Conservation (phyloP, 2,329 filamentous ascomycete species). For the Xylaria sp. region DNA sequence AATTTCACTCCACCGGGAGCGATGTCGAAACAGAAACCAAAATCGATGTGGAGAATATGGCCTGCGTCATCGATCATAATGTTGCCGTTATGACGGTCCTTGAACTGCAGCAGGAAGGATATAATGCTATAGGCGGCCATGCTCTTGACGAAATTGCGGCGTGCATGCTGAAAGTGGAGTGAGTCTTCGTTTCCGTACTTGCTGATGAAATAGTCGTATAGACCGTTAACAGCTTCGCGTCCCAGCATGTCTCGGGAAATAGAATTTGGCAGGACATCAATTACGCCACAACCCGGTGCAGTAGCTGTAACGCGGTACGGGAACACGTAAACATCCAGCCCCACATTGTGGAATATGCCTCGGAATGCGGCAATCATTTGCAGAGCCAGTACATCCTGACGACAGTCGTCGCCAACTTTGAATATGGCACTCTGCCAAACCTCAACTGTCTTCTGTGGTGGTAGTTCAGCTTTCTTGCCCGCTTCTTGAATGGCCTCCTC, state of each 20-base stretch:
- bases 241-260: constrained; percentile 99
- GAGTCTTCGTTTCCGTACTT: constrained; percentile 98
- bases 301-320: constrained; percentile 98
- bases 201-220: constrained; percentile 98
- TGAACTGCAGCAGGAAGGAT: constrained; percentile 96
- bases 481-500: constrained; percentile 64
- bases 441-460: constrained; percentile 74
- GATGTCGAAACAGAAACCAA: constrained; percentile 99
- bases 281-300: constrained; percentile 95
- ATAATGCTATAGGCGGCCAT: constrained; percentile 99
- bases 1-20: constrained; percentile 97
- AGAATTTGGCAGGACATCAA: constrained; percentile 96
- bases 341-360: constrained; percentile 94
- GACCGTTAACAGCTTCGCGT: constrained; percentile 94
- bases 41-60: constrained; percentile 98
- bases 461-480: constrained; percentile 52
- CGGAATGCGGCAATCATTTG: constrained; percentile 99
- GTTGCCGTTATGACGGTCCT: constrained; percentile 98
- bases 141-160: constrained; percentile 97
- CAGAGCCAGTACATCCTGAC: constrained; percentile 93
- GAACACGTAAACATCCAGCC: constrained; percentile 95
- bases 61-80: constrained; percentile 99
- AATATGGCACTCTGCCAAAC: constrained; percentile 99
- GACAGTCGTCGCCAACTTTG: constrained; percentile 98
- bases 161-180: constrained; percentile 91